These are phyloP conservation scores for Corymbia maculata DNA, from an alignment of 345 rosid species.

Conservation along the genomic window DNA sequence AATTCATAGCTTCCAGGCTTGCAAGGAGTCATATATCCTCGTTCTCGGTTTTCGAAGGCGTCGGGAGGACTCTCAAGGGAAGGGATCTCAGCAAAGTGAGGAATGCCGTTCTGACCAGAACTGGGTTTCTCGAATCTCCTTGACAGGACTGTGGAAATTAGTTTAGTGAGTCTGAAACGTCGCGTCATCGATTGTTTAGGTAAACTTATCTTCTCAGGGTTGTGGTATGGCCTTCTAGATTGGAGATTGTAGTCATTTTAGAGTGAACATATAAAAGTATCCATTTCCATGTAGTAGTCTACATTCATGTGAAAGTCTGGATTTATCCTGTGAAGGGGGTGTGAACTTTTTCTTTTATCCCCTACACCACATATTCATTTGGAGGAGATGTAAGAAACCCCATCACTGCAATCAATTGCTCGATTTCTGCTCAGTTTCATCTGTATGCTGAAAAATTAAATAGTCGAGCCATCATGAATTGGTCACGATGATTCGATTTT, in stretches of 20 bases:
- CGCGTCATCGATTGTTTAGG: background rate
- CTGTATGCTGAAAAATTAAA: background rate
- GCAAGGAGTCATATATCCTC: conserved; percentile 76
- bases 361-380: background rate
- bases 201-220: background rate
- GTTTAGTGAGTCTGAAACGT: background rate
- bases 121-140: conserved; percentile 37
- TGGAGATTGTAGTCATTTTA: background rate
- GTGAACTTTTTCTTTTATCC: background rate
- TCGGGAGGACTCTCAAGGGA: conserved; percentile 90
- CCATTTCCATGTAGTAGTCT: background rate
- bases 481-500: background rate
- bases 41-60: conserved; percentile 75
- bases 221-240: background rate
- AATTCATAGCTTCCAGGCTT: conserved; percentile 65
- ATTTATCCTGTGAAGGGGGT: background rate
- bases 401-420: background rate
- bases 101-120: conserved; percentile 67
- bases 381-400: background rate
- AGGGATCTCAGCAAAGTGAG: conserved; percentile 90
- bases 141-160: background rate
- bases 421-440: background rate
- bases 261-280: background rate
- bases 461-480: background rate
- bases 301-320: background rate